Conservation (phyloP, 2,329 filamentous ascomycete species). For the Cytospora paraplurivora region DNA sequence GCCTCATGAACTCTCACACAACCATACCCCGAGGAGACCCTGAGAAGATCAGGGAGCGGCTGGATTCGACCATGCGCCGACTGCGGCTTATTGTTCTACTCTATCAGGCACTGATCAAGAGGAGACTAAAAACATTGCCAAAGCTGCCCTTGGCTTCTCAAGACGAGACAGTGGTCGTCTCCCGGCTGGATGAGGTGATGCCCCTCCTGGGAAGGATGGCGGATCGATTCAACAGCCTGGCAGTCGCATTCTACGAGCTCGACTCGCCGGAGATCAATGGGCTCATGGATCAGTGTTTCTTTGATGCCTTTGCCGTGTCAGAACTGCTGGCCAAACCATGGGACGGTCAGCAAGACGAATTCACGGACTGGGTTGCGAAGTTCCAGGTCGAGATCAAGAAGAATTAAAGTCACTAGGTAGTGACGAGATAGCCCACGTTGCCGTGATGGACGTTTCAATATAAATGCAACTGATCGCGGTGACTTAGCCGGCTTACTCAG, state of each 20-base stretch:
- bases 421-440: background rate
- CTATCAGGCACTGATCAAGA: conserved; percentile 70
- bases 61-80: conserved; percentile 65
- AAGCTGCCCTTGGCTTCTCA: conserved; percentile 33
- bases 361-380: conserved; percentile 72
- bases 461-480: background rate
- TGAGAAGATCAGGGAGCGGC: conserved; percentile 63
- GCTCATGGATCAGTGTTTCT: conserved; percentile 61
- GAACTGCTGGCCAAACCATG: conserved; percentile 61
- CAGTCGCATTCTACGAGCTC: conserved; percentile 71
- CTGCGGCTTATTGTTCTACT: conserved; percentile 69
- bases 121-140: conserved; percentile 64
- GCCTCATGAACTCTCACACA: conserved; percentile 64
- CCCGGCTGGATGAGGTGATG: conserved; percentile 59
- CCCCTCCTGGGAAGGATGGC: conserved; percentile 61
- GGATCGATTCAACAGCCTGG: conserved; percentile 69
- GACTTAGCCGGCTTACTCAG: background rate
- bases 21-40: conserved; percentile 67
- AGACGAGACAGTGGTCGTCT: conserved; percentile 37
- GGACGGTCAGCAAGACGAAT: conserved; percentile 71
- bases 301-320: conserved; percentile 58
- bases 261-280: conserved; percentile 60
- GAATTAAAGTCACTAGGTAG: conserved; percentile 26
- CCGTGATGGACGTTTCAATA: background rate
- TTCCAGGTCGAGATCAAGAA: conserved; percentile 58